Evolutionary conservation across 495 filamentous ascomycete species (phyloP).

Genomic region (Xylaria castorea): DNA sequence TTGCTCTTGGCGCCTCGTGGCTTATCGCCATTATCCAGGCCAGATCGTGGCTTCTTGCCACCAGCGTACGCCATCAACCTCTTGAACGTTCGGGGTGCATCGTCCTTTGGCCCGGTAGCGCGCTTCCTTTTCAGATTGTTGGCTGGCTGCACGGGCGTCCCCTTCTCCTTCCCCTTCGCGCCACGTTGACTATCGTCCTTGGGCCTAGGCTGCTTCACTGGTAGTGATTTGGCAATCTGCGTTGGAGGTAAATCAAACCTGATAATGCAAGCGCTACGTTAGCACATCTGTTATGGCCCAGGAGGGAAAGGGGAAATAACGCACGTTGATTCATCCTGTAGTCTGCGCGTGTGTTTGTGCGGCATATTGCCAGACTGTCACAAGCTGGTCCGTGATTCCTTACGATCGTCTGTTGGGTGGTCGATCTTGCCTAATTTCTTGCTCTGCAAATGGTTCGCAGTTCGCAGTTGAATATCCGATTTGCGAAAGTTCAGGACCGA

Average conservation of each 20-base stretch:
- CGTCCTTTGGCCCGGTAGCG: slow-evolving; percentile 62
- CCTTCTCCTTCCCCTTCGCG: slow-evolving; percentile 33
- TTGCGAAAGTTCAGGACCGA: not conserved
- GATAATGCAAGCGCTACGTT: slow-evolving; percentile 25
- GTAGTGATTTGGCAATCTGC: slow-evolving; percentile 71
- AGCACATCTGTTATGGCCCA: slow-evolving; percentile 32
- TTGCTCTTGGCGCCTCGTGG: slow-evolving; percentile 58
- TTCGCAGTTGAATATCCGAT: not conserved
- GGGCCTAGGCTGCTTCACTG: slow-evolving; percentile 51
- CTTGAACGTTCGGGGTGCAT: slow-evolving; percentile 85
- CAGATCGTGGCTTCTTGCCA: slow-evolving; percentile 63
- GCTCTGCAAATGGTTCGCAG: not conserved
- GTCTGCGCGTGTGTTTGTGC: slow-evolving; percentile 79
- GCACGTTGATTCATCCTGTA: slow-evolving; percentile 57
- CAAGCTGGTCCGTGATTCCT: too few relatives aligned
- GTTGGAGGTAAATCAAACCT: slow-evolving; percentile 80
- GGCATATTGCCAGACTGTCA: slow-evolving; percentile 63
- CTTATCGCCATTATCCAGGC: slow-evolving; percentile 71
- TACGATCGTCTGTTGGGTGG: not conserved
- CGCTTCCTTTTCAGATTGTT: slow-evolving; percentile 58
- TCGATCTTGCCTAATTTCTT: not conserved
- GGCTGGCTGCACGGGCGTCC: slow-evolving; percentile 32
- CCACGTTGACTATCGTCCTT: slow-evolving; percentile 43
- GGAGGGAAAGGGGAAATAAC: slow-evolving; percentile 13
- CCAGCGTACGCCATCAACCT: slow-evolving; percentile 75